Evolutionary conservation across 306 rosid species (phyloP).

Genomic region (Carpinus viminea): DNA sequence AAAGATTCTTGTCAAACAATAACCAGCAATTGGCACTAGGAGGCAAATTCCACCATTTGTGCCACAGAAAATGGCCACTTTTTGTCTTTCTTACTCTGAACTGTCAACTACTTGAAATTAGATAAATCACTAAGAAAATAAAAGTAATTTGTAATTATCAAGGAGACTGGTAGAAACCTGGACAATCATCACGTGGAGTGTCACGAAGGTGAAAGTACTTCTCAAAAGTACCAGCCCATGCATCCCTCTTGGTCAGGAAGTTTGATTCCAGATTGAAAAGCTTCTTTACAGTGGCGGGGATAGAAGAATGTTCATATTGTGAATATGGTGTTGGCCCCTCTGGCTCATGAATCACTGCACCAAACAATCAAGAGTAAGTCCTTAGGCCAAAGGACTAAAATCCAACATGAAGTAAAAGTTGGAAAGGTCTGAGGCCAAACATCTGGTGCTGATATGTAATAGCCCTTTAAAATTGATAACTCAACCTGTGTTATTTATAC

Average conservation of each 20-base stretch:
- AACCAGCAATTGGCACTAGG: not conserved
- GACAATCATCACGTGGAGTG: constrained; percentile 87
- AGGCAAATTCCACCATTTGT: not conserved
- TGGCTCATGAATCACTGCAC: constrained; percentile 79
- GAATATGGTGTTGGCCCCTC: constrained; percentile 80
- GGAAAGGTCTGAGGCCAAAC: not conserved
- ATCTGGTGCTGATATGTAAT: not conserved
- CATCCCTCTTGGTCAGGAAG: constrained; percentile 95
- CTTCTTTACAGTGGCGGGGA: constrained; percentile 91
- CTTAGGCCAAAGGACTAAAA: not conserved
- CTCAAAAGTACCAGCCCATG: constrained; percentile 97
- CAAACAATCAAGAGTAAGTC: constrained; percentile 15
- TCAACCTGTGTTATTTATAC: not conserved
- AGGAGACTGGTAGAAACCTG: constrained; percentile 58
- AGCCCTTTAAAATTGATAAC: not conserved
- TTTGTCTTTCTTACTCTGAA: not conserved
- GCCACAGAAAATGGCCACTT: not conserved
- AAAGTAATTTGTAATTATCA: constrained; percentile 1
- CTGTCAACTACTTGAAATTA: not conserved
- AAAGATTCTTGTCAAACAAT: not conserved
- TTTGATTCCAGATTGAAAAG: constrained; percentile 91
- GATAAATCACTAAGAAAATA: not conserved
- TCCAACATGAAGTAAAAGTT: not conserved
- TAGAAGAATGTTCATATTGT: constrained; percentile 84
- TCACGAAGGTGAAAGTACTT: constrained; percentile 63